Conservation (phyloP, 768 basidiomycete species). For the Porphyrellus cyaneotinctus region DNA sequence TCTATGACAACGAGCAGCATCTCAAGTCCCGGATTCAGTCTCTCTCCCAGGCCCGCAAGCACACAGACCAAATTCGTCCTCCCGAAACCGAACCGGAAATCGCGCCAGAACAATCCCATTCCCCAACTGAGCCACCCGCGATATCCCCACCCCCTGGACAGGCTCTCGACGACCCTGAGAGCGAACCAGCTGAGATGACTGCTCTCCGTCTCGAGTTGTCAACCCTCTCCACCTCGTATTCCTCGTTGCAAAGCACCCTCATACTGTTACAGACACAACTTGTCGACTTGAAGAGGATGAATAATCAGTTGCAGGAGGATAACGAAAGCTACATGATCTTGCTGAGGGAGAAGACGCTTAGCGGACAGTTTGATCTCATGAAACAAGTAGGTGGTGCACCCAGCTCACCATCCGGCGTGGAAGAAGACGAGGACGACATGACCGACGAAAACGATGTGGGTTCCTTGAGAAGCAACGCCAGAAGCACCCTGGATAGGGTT, state of each 20-base stretch:
- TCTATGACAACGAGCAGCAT: conserved; percentile 92
- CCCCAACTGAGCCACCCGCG: conserved; percentile 22
- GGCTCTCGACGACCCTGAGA: conserved; percentile 58
- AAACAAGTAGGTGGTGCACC: conserved; percentile 56
- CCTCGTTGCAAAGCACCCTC: conserved; percentile 78
- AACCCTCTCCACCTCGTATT: conserved; percentile 80
- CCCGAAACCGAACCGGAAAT: conserved; percentile 38
- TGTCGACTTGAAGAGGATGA: conserved; percentile 82
- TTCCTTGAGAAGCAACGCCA: conserved; percentile 53
- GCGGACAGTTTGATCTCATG: conserved; percentile 78
- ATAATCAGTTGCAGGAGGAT: conserved; percentile 86
- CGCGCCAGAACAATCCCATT: conserved; percentile 35
- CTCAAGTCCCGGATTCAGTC: conserved; percentile 87
- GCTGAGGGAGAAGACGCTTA: conserved; percentile 85
- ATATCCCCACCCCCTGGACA: conserved; percentile 33
- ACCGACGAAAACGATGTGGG: conserved; percentile 45
- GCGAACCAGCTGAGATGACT: conserved; percentile 86
- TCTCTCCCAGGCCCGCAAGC: conserved; percentile 62
- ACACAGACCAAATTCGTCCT: conserved; percentile 37
- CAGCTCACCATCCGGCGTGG: conserved; percentile 38
- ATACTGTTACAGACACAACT: conserved; percentile 83
- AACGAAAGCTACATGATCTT: conserved; percentile 97
- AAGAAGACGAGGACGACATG: conserved; percentile 30
- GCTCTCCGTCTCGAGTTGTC: conserved; percentile 79
- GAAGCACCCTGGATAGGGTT: conserved; percentile 59